Conservation (phyloP, 2,329 filamentous ascomycete genomes). For the Exserohilum turcica region DNA sequence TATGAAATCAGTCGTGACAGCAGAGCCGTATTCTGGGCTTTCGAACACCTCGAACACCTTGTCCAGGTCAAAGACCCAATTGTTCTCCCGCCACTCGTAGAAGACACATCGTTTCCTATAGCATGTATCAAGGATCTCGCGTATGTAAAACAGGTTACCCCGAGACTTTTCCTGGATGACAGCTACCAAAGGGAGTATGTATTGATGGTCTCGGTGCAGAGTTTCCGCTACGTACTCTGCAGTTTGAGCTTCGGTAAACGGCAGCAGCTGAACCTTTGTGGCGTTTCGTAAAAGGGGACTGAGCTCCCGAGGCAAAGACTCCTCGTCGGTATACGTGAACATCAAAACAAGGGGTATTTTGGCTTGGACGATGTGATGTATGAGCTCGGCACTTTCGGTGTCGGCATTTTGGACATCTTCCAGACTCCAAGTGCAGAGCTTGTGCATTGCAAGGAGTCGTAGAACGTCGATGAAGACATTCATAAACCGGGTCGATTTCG, state of each 20-base stretch:
- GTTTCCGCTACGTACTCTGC: conserved; percentile 82
- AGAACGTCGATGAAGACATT: conserved; percentile 88
- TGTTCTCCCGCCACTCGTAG: conserved; percentile 83
- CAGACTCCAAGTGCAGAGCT: conserved; percentile 84
- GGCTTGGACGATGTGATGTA: conserved; percentile 77
- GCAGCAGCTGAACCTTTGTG: conserved; percentile 72
- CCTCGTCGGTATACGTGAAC: conserved; percentile 63
- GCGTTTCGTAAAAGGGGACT: conserved; percentile 43
- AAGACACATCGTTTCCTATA: conserved; percentile 86
- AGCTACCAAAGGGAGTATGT: conserved; percentile 76
- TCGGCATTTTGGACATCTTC: conserved; percentile 93
- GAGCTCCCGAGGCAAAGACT: conserved; percentile 46
- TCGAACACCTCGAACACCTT: conserved; percentile 84
- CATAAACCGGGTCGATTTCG: conserved; percentile 72
- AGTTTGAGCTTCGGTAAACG: conserved; percentile 79
- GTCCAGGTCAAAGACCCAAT: conserved; percentile 83
- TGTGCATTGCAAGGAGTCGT: conserved; percentile 78
- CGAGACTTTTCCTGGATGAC: conserved; percentile 87
- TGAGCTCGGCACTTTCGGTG: conserved; percentile 81
- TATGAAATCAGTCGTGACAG: conserved; percentile 82
- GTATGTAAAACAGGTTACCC: conserved; percentile 89
- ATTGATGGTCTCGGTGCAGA: conserved; percentile 72
- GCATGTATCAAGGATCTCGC: conserved; percentile 87
- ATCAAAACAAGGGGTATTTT: conserved; percentile 74
- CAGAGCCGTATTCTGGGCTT: conserved; percentile 76